These are phyloP conservation scores for Colletotrichum tropicicola DNA, from an alignment of 2,329 filamentous ascomycete species.

Conservation along the genomic window DNA sequence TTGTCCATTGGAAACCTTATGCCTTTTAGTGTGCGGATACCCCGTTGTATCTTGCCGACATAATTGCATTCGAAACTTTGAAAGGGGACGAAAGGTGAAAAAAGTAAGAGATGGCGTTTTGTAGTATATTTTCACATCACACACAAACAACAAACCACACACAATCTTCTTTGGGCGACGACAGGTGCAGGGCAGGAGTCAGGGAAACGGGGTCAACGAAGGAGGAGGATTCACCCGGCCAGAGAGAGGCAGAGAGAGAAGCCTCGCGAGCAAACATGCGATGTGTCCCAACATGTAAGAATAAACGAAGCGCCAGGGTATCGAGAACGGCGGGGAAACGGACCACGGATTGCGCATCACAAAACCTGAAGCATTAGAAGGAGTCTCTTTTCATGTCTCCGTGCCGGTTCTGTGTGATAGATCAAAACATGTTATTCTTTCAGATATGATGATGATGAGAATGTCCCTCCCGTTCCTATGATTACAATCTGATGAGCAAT, in stretches of 20 bases:
- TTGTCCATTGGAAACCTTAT: conserved; percentile 12
- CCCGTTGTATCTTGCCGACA: conserved; percentile 23
- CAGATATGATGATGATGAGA: background rate
- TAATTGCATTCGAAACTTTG: conserved; percentile 18
- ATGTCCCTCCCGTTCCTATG: background rate
- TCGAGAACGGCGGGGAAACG: background rate
- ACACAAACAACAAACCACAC: conserved; percentile 9
- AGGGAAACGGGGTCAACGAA: background rate
- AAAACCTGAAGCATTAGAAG: conserved; percentile 1
- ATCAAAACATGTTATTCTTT: background rate
- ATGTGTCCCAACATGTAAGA: too few relatives aligned
- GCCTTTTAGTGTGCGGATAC: conserved; percentile 23
- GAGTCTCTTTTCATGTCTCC: background rate
- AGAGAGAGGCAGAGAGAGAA: background rate
- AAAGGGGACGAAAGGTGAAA: background rate
- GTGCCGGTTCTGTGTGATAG: background rate
- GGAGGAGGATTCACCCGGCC: too few relatives aligned
- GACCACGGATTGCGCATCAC: background rate
- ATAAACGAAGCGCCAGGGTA: background rate
- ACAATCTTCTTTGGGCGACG: conserved; percentile 2
- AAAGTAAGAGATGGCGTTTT: conserved; percentile 15
- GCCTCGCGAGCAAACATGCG: too few relatives aligned
- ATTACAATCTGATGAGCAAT: background rate
- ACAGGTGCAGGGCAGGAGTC: conserved; percentile 8
- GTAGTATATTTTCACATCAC: conserved; percentile 12